A percentile compares a stretch with the other conserved stretches of the same genome.
Conservation (phyloP, 257 asterid genomes). For the Datura wrightii region DNA sequence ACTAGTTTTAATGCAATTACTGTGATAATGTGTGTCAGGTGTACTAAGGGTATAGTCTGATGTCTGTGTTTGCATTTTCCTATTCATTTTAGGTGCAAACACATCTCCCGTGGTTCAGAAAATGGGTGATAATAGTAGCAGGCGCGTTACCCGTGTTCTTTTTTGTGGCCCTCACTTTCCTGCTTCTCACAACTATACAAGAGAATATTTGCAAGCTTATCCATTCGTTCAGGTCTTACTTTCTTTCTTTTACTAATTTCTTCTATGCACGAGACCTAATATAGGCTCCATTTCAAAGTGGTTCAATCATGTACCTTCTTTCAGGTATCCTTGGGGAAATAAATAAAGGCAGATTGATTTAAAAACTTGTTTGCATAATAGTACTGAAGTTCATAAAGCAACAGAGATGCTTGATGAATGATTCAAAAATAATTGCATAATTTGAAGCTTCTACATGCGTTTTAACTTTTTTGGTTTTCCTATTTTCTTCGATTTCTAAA, state of each 20-base stretch:
- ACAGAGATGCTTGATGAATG: background rate
- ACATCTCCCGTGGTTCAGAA: conserved; percentile 40
- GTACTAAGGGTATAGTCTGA: background rate
- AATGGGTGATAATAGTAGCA: conserved; percentile 41
- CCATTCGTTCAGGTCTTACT: conserved; percentile 62
- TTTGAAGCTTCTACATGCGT: background rate
- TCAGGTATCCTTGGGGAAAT: background rate
- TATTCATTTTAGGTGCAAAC: conserved; percentile 43
- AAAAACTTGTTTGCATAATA: background rate
- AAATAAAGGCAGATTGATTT: background rate
- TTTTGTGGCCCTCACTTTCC: conserved; percentile 84
- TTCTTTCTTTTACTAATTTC: conserved; percentile 29
- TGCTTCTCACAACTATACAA: conserved; percentile 79
- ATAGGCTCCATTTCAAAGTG: background rate
- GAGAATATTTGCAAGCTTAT: conserved; percentile 67
- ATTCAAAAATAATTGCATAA: background rate
- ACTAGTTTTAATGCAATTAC: background rate
- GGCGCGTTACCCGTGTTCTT: conserved; percentile 62
- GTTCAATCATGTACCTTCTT: background rate
- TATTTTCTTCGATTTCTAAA: background rate
- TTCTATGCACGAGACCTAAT: background rate
- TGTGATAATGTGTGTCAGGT: background rate
- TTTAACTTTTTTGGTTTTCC: background rate
- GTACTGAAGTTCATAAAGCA: background rate
- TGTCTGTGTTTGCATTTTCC: conserved; percentile 13